Percentiles rank a stretch among this genome's conserved stretches.
These are phyloP conservation scores for Schizopora paradoxa DNA, from an alignment of 1,284 basidiomycete genomes.

Conservation along the genomic window DNA sequence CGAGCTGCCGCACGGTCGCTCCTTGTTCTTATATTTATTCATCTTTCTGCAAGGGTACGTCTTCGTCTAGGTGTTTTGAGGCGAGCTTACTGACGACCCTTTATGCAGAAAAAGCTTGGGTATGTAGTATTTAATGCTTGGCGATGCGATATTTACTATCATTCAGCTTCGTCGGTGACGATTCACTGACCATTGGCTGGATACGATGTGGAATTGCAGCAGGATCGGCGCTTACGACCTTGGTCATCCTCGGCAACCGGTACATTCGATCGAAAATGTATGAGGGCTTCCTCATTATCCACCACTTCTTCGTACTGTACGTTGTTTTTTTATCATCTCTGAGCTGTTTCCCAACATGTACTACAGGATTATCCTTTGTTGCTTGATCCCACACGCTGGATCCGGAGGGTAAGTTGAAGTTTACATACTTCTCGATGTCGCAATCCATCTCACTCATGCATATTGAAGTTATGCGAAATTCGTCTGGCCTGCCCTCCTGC, in stretches of 20 bases:
- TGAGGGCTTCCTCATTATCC: conserved; percentile 43
- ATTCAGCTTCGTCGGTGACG: conserved; percentile 7
- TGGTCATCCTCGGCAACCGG: conserved; percentile 34
- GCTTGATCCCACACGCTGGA: conserved; percentile 27
- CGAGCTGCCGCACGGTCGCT: conserved; percentile 31
- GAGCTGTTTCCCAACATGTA: not conserved
- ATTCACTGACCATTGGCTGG: conserved; percentile 18
- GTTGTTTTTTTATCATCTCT: conserved; percentile 7
- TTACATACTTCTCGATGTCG: not conserved
- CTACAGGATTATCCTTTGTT: conserved; percentile 28
- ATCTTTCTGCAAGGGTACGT: conserved; percentile 24
- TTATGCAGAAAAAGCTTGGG: too few relatives aligned
- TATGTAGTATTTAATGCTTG: not conserved
- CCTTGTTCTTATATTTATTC: conserved; percentile 32
- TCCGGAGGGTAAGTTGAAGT: not conserved
- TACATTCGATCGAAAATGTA: conserved; percentile 36
- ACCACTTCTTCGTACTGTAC: conserved; percentile 37
- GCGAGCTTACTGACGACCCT: conserved; percentile 25
- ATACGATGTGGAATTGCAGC: conserved; percentile 34
- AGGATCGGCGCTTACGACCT: conserved; percentile 33
- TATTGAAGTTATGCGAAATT: conserved; percentile 28
- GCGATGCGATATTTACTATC: not conserved
- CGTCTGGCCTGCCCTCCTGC: conserved; percentile 37
- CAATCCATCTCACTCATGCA: not conserved
- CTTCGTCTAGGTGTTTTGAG: conserved; percentile 13